phyloP scores from a whole-genome alignment of 257 asterid genomes.

The Plectranthus barbatus region DNA sequence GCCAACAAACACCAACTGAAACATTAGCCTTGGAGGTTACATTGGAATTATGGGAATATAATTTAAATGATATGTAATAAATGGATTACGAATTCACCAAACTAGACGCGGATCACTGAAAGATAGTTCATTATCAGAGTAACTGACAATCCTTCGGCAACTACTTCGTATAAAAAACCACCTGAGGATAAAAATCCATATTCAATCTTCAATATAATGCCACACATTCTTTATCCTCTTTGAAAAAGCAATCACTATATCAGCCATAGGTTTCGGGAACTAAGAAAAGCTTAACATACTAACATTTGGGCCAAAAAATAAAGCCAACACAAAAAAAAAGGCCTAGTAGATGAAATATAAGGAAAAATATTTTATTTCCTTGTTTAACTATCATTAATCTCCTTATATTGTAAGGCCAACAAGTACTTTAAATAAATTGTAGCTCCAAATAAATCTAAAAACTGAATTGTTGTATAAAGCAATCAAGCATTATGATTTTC shows the following conservation, averaged over 20 bases:
- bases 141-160: neutral
- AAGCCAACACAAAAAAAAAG: neutral
- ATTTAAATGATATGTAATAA: neutral
- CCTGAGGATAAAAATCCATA: too few species aligned
- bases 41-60: too few species aligned
- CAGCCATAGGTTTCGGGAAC: neutral
- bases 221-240: neutral
- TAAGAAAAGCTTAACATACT: neutral
- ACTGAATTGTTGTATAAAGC: too few species aligned
- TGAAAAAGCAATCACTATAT: neutral
- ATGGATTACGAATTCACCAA: neutral
- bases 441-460: too few species aligned
- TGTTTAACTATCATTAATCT: neutral
- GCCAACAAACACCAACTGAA: neutral
- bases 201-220: too few species aligned
- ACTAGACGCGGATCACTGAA: neutral
- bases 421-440: too few species aligned
- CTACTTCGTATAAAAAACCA: too few species aligned
- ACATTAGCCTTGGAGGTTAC: too few species aligned
- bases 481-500: too few species aligned
- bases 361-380: neutral
- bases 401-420: too few species aligned
- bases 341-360: neutral
- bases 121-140: neutral
- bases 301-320: neutral